phyloP scores from a whole-genome alignment of 179 eudicot genomes.

The Nepenthes alata region DNA sequence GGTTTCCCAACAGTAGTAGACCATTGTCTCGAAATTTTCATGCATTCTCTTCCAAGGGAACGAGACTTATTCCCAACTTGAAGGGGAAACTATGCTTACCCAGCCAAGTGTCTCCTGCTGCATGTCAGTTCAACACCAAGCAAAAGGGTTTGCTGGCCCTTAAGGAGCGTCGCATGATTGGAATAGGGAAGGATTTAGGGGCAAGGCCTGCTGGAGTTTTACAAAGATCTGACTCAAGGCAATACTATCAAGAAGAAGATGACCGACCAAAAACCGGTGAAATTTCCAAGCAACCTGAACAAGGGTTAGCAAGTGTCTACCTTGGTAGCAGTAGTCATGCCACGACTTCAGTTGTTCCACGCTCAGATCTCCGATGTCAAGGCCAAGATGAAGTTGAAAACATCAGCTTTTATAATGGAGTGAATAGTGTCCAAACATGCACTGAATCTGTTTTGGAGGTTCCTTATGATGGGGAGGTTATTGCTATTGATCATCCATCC shows the following conservation, averaged over 20 bases:
- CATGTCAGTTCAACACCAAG: constrained; percentile 12
- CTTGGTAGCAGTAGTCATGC: constrained; percentile 4
- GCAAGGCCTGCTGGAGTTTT: constrained; percentile 10
- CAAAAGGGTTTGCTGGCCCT: constrained; percentile 7
- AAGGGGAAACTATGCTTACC: constrained; percentile 13
- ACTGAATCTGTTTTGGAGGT: constrained; percentile 10
- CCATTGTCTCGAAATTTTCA: constrained; percentile 10
- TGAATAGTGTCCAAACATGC: constrained; percentile 10
- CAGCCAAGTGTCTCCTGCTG: constrained; percentile 12
- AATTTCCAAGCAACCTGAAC: constrained; percentile 10
- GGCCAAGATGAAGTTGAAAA: constrained; percentile 11
- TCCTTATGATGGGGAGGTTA: constrained; percentile 13
- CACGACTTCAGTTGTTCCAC: constrained; percentile 3
- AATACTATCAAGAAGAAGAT: constrained; percentile 2
- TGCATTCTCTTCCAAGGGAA: constrained; percentile 17
- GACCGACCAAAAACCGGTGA: neutral
- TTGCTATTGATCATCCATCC: constrained; percentile 17
- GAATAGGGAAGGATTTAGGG: constrained; percentile 13
- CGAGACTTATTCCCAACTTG: constrained; percentile 13
- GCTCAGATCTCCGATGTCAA: neutral
- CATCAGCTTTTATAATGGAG: constrained; percentile 13
- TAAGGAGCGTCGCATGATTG: constrained; percentile 12
- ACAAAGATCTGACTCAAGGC: constrained; percentile 8
- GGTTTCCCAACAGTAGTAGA: constrained; percentile 7
- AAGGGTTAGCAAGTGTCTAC: constrained; percentile 9